These are phyloP conservation scores for Chaetomium tenue DNA, from an alignment of 495 filamentous ascomycete genomes.

Conservation along the genomic window DNA sequence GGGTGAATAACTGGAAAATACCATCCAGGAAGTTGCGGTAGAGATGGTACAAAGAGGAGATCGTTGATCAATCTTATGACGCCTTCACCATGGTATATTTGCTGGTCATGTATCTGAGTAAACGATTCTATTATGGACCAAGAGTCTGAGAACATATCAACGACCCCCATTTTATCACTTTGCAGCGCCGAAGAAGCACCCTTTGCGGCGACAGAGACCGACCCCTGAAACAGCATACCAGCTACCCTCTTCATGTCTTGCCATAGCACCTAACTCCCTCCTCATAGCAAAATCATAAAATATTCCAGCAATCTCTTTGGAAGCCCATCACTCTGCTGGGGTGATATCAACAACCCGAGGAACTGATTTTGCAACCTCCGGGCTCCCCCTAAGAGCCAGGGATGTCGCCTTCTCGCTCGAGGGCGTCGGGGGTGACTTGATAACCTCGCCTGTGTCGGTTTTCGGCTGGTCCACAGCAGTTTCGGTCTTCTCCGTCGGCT, in stretches of 20 bases:
- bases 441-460: constrained; percentile 13
- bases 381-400: constrained; percentile 54
- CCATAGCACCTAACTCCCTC: constrained; percentile 21
- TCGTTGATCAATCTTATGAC: background rate
- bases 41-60: background rate
- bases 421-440: constrained; percentile 28
- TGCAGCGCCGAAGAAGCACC: background rate
- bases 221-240: constrained; percentile 2
- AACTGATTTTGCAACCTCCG: constrained; percentile 46
- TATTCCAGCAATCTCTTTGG: background rate
- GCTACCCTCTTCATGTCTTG: constrained; percentile 11
- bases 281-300: constrained; percentile 18
- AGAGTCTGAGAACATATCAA: constrained; percentile 9
- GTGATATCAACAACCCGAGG: constrained; percentile 36
- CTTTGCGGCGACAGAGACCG: background rate
- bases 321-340: constrained; percentile 25
- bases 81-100: background rate
- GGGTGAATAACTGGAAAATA: constrained; percentile 80
- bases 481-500: constrained; percentile 1
- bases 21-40: constrained; percentile 35
- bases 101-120: background rate
- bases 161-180: constrained; percentile 11
- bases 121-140: constrained; percentile 14
- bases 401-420: constrained; percentile 39
- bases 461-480: constrained; percentile 5